Base-by-base conservation (phyloP, 2,329 filamentous ascomycete species). In the Phoma sp. region DNA sequence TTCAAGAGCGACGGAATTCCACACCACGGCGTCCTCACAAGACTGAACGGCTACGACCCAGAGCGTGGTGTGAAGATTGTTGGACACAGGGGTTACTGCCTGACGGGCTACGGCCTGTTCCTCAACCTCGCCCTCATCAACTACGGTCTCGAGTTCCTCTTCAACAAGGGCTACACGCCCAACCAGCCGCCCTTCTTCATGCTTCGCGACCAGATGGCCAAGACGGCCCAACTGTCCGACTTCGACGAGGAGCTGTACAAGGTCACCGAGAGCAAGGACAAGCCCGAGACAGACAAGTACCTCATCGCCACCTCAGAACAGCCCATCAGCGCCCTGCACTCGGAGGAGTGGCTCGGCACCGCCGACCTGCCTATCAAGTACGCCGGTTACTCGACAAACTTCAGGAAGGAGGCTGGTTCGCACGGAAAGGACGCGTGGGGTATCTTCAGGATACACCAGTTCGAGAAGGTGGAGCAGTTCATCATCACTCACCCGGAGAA, bases 231-330 rank as follows among this genome's bases (percentile, higher is more conserved):
- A 78, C 86, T 99, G 24, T 92, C 95, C 65, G 91, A 97, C 71
- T 99, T 99, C 71, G 95, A 99, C 72, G 95, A 98, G 76, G 94
- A 98, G 77, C 82, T 99, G 46, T 99, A 99, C 84, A 98, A 98
- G 80, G 94, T 99, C 51, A 83, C 83, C 22, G 87, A 94, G 64
- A 89, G 90, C 74, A 90, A 91, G 55, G 92, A 96, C 67, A 87
- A 91, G 62, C 77, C 77, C 33, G 86, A 91, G 68, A 91, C 90
- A 45, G 95, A 98, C 79, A 97, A 97, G 80, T 74, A 74, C 55
- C 64, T 73, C 24, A 89, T 89, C 70, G 91, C 91, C 13, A 96
- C 92, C 55, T 95, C 90, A 25, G 95, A 99, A 76, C 95, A 99
- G 77, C 95, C 95, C 19, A 88, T 99, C 71, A 96, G 92, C 24